Conservation (phyloP, 768 basidiomycete species). For the Chalciporus pseudorubinellus region DNA sequence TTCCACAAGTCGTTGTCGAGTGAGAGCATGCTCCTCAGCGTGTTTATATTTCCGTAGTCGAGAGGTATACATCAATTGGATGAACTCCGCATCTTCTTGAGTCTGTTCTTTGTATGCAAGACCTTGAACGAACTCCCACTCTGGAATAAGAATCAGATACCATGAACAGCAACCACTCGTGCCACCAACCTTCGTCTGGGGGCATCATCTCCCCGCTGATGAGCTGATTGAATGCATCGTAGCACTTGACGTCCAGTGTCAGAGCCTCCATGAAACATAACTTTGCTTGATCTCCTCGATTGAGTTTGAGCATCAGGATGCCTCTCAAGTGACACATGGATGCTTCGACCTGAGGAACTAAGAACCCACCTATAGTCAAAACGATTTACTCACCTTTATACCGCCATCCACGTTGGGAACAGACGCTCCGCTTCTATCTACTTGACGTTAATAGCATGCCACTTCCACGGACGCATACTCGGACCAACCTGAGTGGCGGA, state of each 20-base stretch:
- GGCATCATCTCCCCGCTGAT: conserved; percentile 95
- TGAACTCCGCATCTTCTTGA: conserved; percentile 86
- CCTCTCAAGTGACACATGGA: conserved; percentile 97
- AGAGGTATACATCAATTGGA: conserved; percentile 88
- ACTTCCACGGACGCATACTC: neutral
- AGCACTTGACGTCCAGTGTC: conserved; percentile 93
- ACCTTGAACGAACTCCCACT: conserved; percentile 93
- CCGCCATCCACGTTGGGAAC: conserved; percentile 86
- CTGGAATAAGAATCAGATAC: conserved; percentile 40
- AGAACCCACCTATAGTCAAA: conserved; percentile 1
- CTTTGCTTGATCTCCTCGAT: conserved; percentile 88
- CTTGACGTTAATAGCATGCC: conserved; percentile 6
- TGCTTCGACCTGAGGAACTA: conserved; percentile 75
- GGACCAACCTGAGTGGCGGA: conserved; percentile 60
- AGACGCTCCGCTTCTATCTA: conserved; percentile 64
- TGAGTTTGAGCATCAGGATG: conserved; percentile 89
- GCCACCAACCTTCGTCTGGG: conserved; percentile 83
- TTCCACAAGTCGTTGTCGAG: conserved; percentile 74
- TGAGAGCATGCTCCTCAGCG: conserved; percentile 73
- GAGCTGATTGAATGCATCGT: conserved; percentile 90
- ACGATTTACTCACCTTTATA: conserved; percentile 67
- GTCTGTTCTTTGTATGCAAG: conserved; percentile 82
- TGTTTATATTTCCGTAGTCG: conserved; percentile 91
- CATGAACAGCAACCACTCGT: neutral
- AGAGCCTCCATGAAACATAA: conserved; percentile 95